A percentile compares a stretch with the other conserved stretches of the same genome.
phyloP scores from a whole-genome alignment of 495 filamentous ascomycete genomes.

The Hypoxylon fuscum region DNA sequence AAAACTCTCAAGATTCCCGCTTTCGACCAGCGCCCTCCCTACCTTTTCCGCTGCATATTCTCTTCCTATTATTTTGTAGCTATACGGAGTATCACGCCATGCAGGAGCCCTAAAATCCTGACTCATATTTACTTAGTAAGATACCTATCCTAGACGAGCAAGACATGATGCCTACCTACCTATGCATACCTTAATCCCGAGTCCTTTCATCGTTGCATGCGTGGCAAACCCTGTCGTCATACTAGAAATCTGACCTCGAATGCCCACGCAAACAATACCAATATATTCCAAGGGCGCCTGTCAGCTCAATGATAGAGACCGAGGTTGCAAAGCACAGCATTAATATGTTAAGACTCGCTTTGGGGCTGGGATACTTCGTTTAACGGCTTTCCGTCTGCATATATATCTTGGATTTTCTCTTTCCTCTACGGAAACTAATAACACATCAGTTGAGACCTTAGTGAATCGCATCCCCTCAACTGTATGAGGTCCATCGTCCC shows the following conservation, averaged over 20 bases:
- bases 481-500: constrained; percentile 5
- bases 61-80: constrained; percentile 4
- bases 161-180: too few species aligned
- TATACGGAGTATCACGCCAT: constrained; percentile 8
- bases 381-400: constrained; percentile 3
- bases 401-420: constrained; percentile 19
- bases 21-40: constrained; percentile 4
- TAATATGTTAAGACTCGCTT: constrained; percentile 3
- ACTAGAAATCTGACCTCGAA: background rate
- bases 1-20: constrained; percentile 5
- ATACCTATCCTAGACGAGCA: constrained; percentile 11
- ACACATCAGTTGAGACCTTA: constrained; percentile 23
- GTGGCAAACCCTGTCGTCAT: too few species aligned
- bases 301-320: background rate
- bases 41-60: constrained; percentile 25
- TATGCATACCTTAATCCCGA: too few species aligned
- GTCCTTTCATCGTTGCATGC: too few species aligned
- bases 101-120: constrained; percentile 22
- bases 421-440: constrained; percentile 32
- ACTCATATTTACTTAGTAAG: constrained; percentile 23
- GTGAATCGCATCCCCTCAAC: constrained; percentile 9
- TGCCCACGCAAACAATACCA: background rate
- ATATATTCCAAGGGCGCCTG: background rate
- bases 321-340: constrained; percentile 4
- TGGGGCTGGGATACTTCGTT: background rate